These are phyloP conservation scores for Phytophthora ohioensis DNA, from an alignment of 352 stramenopile genomes.

Conservation along the genomic window DNA sequence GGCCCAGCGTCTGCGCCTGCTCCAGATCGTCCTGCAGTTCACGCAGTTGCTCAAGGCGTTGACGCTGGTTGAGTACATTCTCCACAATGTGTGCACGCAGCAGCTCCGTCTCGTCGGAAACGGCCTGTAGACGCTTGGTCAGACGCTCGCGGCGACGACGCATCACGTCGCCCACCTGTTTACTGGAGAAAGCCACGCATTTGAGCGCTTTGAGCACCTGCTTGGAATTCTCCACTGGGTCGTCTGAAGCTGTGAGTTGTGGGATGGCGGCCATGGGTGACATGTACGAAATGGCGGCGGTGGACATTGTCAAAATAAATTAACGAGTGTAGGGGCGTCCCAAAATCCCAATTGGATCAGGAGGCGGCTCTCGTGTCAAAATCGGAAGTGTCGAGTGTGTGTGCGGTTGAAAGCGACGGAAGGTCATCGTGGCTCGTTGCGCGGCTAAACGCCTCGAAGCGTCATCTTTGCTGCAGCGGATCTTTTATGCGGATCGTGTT, in stretches of 20 bases:
- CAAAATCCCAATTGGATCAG: slow-evolving; percentile 24
- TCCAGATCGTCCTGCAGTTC: slow-evolving; percentile 69
- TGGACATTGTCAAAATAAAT: slow-evolving; percentile 33
- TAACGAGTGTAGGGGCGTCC: not conserved
- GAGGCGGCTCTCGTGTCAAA: slow-evolving; percentile 19
- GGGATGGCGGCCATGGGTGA: slow-evolving; percentile 37
- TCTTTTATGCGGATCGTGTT: slow-evolving; percentile 1
- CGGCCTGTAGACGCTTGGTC: slow-evolving; percentile 46
- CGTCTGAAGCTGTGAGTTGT: slow-evolving; percentile 34
- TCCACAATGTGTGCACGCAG: slow-evolving; percentile 58
- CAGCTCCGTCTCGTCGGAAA: slow-evolving; percentile 64
- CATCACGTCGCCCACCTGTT: slow-evolving; percentile 69
- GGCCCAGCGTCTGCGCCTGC: slow-evolving; percentile 60
- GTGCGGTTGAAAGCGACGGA: not conserved
- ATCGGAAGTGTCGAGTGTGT: slow-evolving; percentile 9
- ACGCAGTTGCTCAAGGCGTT: slow-evolving; percentile 50
- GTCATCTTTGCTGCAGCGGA: slow-evolving; percentile 19
- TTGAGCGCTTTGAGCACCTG: slow-evolving; percentile 75
- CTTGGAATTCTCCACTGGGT: slow-evolving; percentile 58
- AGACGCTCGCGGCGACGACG: slow-evolving; percentile 59
- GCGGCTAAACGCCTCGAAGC: slow-evolving; percentile 14
- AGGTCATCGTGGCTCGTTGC: slow-evolving; percentile 4
- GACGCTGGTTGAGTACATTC: slow-evolving; percentile 60
- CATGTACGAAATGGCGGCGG: slow-evolving; percentile 46
- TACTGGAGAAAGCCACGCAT: slow-evolving; percentile 67